Percentiles rank a stretch among this genome's conserved stretches.
Conservation (phyloP, 805 yeast genomes). For the Peterozyma toletana region DNA sequence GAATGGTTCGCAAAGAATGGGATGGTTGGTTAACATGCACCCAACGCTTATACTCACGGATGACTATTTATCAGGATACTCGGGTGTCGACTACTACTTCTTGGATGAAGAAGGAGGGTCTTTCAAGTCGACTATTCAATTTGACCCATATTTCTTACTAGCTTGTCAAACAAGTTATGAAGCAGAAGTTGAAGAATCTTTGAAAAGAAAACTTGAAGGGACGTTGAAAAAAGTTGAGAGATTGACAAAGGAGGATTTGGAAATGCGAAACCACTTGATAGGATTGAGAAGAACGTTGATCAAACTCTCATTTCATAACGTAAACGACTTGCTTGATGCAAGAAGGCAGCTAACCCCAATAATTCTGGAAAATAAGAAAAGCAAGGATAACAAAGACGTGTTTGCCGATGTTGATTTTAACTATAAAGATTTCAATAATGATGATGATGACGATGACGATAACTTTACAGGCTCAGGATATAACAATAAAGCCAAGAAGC, state of each 20-base stretch:
- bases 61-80: conserved; percentile 54
- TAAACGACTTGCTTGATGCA: conserved; percentile 67
- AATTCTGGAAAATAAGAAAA: conserved; percentile 56
- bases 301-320: conserved; percentile 67
- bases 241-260: conserved; percentile 69
- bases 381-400: conserved; percentile 56
- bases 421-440: conserved; percentile 21
- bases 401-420: conserved; percentile 50
- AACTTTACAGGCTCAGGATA: conserved; percentile 16
- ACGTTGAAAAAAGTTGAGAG: conserved; percentile 49
- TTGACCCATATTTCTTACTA: conserved; percentile 82
- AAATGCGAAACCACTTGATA: conserved; percentile 76
- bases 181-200: conserved; percentile 78
- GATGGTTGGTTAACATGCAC: conserved; percentile 96
- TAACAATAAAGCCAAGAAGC: conserved; percentile 13
- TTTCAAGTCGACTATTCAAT: conserved; percentile 77
- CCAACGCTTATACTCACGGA: conserved; percentile 64
- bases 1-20: conserved; percentile 62
- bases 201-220: conserved; percentile 61
- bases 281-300: conserved; percentile 65
- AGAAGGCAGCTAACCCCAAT: conserved; percentile 65
- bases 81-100: conserved; percentile 93
- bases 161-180: conserved; percentile 55
- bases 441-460: conserved; percentile 20
- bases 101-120: conserved; percentile 95